Conservation (phyloP, 2,329 filamentous ascomycete genomes). For the Aureobasidium uvarum region DNA sequence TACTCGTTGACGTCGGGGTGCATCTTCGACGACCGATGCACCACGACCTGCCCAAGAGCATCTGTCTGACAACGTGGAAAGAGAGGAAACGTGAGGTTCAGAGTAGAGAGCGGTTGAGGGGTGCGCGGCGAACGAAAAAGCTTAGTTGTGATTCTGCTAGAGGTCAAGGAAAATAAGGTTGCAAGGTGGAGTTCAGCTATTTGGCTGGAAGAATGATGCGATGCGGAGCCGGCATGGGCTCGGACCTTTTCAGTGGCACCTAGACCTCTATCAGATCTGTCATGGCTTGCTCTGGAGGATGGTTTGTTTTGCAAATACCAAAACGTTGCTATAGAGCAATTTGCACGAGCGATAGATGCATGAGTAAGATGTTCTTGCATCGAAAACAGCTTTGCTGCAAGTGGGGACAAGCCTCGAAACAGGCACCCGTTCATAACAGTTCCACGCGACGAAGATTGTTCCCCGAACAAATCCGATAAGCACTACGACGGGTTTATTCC, state of each 20-base stretch:
- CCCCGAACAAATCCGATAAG: slow-evolving; percentile 11
- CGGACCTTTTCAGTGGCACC: neutral
- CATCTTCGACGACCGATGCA: slow-evolving; percentile 17
- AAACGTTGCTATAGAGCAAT: no score
- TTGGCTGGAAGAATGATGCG: slow-evolving; percentile 1
- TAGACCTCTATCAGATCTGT: slow-evolving; percentile 1
- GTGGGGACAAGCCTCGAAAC: slow-evolving; percentile 8
- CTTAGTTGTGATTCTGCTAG: slow-evolving; percentile 7
- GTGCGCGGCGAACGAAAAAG: slow-evolving; percentile 3
- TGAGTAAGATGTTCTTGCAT: neutral
- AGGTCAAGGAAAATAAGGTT: slow-evolving; percentile 1
- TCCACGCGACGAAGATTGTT: neutral
- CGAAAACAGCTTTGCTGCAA: neutral
- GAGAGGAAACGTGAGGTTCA: neutral
- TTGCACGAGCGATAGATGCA: neutral
- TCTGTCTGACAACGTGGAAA: neutral
- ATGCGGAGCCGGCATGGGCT: slow-evolving; percentile 4
- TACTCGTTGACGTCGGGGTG: slow-evolving; percentile 21
- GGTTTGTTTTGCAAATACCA: neutral
- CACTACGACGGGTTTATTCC: neutral
- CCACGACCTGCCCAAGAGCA: slow-evolving; percentile 6
- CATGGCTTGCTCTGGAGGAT: neutral
- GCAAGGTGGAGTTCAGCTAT: slow-evolving; percentile 6
- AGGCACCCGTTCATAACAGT: neutral
- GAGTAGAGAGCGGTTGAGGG: neutral